Conservation (phyloP, 1,284 basidiomycete species). For the Ustilago lituana region DNA sequence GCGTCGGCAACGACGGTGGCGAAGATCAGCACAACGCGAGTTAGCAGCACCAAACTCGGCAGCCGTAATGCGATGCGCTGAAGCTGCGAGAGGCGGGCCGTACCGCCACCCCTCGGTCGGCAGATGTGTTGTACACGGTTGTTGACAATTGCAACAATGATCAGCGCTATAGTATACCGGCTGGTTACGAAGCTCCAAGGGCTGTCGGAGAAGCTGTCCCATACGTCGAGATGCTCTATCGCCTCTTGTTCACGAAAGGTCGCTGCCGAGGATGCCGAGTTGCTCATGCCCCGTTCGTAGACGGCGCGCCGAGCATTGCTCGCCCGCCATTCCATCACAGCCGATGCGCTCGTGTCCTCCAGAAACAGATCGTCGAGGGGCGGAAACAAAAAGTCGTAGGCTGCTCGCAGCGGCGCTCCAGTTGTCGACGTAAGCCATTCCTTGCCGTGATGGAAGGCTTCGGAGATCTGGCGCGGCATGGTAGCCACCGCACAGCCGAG, state of each 20-base stretch:
- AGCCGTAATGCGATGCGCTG: conserved; percentile 51
- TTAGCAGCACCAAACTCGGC: conserved; percentile 50
- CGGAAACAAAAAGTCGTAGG: conserved; percentile 45
- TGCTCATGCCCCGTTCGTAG: conserved; percentile 6
- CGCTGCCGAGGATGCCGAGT: conserved; percentile 1
- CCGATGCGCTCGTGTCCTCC: conserved; percentile 2
- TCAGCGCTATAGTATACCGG: conserved; percentile 53
- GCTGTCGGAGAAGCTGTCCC: conserved; percentile 46
- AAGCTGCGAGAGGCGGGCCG: conserved; percentile 22
- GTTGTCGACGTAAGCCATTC: conserved; percentile 19
- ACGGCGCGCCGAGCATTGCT: conserved; percentile 8
- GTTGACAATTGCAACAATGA: conserved; percentile 51
- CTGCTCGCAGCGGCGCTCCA: conserved; percentile 22
- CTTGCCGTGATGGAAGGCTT: conserved; percentile 18
- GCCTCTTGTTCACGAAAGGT: conserved; percentile 9
- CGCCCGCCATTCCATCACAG: conserved; percentile 11
- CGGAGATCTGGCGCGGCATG: conserved; percentile 26
- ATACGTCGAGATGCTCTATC: conserved; percentile 19
- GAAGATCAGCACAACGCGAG: conserved; percentile 41
- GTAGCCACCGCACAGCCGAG: conserved; percentile 3
- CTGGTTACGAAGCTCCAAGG: conserved; percentile 59
- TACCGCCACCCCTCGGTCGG: conserved; percentile 50
- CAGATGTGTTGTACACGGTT: conserved; percentile 64
- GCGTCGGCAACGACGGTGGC: conserved; percentile 37
- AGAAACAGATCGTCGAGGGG: conserved; percentile 26